Percentiles rank a stretch among this genome's conserved stretches.
These are phyloP conservation scores for slime mould (Dictyostelium discoideum) DNA, from an alignment of 78 protist species.

Conservation along the genomic window dicty_2.7 NC_007089.4:3375501-3376000, in stretches of 20 bases:
- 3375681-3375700: not conserved
- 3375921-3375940: slow-evolving; percentile 42
- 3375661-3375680: slow-evolving; percentile 10
- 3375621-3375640: slow-evolving; percentile 1
- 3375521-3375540: not conserved
- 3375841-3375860: slow-evolving; percentile 47
- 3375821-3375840: not conserved
- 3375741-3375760: slow-evolving; percentile 19
- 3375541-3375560: slow-evolving; percentile 20
- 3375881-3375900: slow-evolving; percentile 30
- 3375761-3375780: slow-evolving; percentile 54
- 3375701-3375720: slow-evolving; percentile 20
- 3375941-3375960: slow-evolving; percentile 52
- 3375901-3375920: slow-evolving; percentile 40
- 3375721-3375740: slow-evolving; percentile 23
- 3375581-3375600: slow-evolving; percentile 13
- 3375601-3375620: not conserved
- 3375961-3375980: not conserved
- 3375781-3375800: slow-evolving; percentile 24
- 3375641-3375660: not conserved
- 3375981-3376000: slow-evolving; percentile 40
- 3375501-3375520: too few species aligned
- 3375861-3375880: not conserved
- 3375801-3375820: slow-evolving; percentile 12
- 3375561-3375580: slow-evolving; percentile 6